Base-by-base conservation (phyloP, 208 protist genomes). In the Lotmaria passim region DNA sequence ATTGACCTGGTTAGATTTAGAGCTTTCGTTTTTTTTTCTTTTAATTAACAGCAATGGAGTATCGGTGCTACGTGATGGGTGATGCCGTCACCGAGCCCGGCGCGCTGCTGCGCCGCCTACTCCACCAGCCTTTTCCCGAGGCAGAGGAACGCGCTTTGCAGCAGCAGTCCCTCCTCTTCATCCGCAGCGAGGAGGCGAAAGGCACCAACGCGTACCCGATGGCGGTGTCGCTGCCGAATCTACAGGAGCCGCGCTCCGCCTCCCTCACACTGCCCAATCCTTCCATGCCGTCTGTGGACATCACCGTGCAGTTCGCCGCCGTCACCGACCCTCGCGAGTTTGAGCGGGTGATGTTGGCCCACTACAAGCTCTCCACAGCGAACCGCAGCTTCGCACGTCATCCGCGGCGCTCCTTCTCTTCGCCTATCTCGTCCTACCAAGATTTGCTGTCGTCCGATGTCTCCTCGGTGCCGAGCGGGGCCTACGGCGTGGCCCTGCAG, bases 271-370 rank as follows among this genome's bases (percentile, higher is more conserved):
- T 91, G 52, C 72, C 80, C 8, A 84, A 85, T 31, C 80, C 81
- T 2, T 82, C 75, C 46, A 79, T 89, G 62, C 86, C 86, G 10
- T 72, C 79, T 2, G 71, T 91, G 19, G 69, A 80, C 48, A 75
- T 89, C 56, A 73, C 60, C 23, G 64, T 87, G 21, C 63, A 58
- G 28, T 78, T 90, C 41, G 34, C 63, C 30, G 79, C 75, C 23
- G 61, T 79, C 41, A 75, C 69, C 23, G 71, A 79, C 55, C 62
- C 69, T 1, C 44, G 52, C 26, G 66, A 75, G 47, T 48, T 77
- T 26, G 44, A 44, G 36, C 55, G 30, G 17, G 31, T 52, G 10
- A 75, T 60, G 69, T 21, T 51, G 34, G 19, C 50, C 17, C 51
- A 62, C 59, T 53, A 62, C 59, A 36, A 2, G 4, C 3, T 34